Conservation (phyloP, 768 basidiomycete genomes). For the Termitomyces sp. region DNA sequence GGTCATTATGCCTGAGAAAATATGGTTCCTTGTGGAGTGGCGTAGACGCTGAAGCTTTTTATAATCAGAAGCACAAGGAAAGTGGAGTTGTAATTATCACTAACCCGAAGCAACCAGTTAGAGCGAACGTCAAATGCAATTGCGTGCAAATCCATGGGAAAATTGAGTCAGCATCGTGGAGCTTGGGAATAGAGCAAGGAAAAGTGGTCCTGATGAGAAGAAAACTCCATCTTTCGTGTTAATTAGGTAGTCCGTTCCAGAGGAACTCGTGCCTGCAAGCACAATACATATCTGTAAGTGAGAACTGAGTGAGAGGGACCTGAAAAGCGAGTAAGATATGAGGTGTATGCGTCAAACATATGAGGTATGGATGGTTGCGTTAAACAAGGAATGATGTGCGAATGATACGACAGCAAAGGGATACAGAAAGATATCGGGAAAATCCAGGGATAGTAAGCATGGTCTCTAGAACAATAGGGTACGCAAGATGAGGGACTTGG, state of each 20-base stretch:
- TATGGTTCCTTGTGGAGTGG: too few species aligned
- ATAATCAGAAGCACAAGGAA: neutral
- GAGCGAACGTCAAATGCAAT: neutral
- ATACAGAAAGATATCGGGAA: neutral
- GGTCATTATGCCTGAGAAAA: neutral
- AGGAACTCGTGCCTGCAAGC: constrained; percentile 8
- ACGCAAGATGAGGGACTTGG: constrained; percentile 7
- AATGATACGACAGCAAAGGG: constrained; percentile 2
- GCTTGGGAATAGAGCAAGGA: neutral
- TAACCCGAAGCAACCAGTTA: neutral
- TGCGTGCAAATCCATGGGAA: neutral
- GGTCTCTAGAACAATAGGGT: constrained; percentile 15
- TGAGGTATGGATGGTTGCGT: constrained; percentile 1
- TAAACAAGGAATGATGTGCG: constrained; percentile 5
- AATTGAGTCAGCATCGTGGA: neutral
- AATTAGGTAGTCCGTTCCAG: constrained; percentile 14
- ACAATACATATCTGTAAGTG: constrained; percentile 14
- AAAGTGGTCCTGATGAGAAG: neutral
- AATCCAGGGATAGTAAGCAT: constrained; percentile 17
- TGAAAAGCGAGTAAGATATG: constrained; percentile 12
- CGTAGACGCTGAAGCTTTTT: neutral
- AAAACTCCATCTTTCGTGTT: constrained; percentile 7
- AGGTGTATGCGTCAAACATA: constrained; percentile 5
- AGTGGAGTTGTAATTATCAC: neutral
- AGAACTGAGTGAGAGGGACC: constrained; percentile 2